Evolutionary conservation across 495 filamentous ascomycete genomes (phyloP), one percentile per base, ranked within the genome.

Genomic region (Aspergillus kassunensis): DNA sequence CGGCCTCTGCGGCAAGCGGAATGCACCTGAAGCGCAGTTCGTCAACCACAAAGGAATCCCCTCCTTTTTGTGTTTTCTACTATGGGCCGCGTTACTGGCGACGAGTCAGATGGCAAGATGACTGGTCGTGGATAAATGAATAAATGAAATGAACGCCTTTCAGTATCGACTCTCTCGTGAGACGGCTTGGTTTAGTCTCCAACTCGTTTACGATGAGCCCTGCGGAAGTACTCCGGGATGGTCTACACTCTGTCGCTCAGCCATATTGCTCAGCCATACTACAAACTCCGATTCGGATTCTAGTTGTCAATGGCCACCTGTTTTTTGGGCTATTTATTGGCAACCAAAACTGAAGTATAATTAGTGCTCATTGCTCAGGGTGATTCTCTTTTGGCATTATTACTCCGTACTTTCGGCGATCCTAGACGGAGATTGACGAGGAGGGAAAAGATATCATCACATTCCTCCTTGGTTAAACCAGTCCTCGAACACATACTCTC

Each of bases 151-250:
- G n/a, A n/a, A n/a, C n/a, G n/a, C n/a, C 19, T 11, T 34, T 27
- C 35, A 6, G 7, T 29, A 16, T 47, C n/a, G n/a, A 36, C 12
- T 46, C 51, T 40, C 35, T 49, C 34, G 31, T 52, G 35, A 51
- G 35, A 25, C 39, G 49, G 46, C 52, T 54, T 20, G 11, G 18
- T 40, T 19, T 9, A 40, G 11, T 33, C n/a, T 6, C 3, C 34
- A 21, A 34, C 53, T 50, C 40, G 49, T 43, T 60, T 53, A 56
- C 58, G 40, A 29, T 21, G 47, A 47, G 37, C 44, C 45, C 30
- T 50, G 46, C 40, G 43, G 41, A 51, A 46, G 40, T 35, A 31
- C 44, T 42, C 37, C 40, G 34, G 37, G 18, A 43, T 34, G 20
- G 7, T 19, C 41, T 16, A 31, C 6, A 12, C 34, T 25, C n/a